A percentile compares a stretch with the other conserved stretches of the same genome.
These are phyloP conservation scores for Elaeagnus macrophylla DNA, from an alignment of 306 rosid species.

Conservation along the genomic window DNA sequence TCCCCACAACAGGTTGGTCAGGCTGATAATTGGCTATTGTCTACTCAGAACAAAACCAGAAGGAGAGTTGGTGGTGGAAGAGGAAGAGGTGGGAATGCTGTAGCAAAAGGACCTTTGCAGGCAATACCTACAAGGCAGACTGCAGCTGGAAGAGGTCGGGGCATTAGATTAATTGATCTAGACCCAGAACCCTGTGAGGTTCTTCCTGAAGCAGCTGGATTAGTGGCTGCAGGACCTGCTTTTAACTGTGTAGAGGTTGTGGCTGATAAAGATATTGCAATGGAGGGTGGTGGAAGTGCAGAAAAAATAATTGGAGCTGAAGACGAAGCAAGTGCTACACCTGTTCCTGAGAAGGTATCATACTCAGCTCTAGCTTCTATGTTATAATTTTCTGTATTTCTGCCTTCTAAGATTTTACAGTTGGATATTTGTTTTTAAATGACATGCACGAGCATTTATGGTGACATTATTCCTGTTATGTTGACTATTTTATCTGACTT, in stretches of 20 bases:
- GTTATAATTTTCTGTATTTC: not conserved
- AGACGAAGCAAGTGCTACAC: constrained; percentile 74
- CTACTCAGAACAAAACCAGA: constrained; percentile 58
- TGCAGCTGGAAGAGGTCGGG: constrained; percentile 93
- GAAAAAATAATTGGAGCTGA: constrained; percentile 65
- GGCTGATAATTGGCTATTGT: constrained; percentile 56
- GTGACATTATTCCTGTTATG: too few relatives aligned
- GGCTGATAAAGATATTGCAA: constrained; percentile 57
- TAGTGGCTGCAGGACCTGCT: constrained; percentile 54
- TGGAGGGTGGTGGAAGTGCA: constrained; percentile 90
- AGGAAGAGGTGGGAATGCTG: constrained; percentile 80
- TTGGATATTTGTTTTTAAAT: not conserved
- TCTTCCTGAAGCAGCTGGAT: constrained; percentile 53
- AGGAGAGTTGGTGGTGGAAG: constrained; percentile 81
- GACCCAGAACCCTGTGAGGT: constrained; percentile 70
- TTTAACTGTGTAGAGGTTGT: constrained; percentile 48
- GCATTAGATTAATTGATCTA: constrained; percentile 63
- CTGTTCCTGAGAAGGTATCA: constrained; percentile 89
- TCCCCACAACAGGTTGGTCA: constrained; percentile 56
- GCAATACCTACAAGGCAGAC: constrained; percentile 76
- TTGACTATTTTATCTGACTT: too few relatives aligned
- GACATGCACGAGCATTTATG: constrained; percentile 4
- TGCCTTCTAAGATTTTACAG: not conserved
- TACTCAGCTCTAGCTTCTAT: constrained; percentile 7
- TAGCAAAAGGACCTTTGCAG: constrained; percentile 70